Conservation (phyloP, 2,329 filamentous ascomycete species). For the Phialocephala sp. region DNA sequence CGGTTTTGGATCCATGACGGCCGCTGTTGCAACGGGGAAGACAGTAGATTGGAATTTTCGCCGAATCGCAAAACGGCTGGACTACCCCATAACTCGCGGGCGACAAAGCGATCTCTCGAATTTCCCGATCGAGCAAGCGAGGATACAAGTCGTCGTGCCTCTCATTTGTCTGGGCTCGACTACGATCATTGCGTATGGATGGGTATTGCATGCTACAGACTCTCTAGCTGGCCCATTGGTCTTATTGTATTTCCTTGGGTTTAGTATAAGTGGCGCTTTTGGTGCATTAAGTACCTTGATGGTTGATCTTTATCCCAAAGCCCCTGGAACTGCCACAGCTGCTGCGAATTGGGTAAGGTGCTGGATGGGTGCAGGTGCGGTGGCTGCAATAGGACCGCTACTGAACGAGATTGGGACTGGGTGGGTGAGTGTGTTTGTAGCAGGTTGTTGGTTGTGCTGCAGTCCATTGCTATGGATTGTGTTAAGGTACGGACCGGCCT, state of each 20-base stretch:
- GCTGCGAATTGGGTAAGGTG: conserved; percentile 63
- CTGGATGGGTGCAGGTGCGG: conserved; percentile 58
- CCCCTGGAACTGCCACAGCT: conserved; percentile 59
- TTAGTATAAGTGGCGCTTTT: conserved; percentile 59
- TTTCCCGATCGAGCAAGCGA: conserved; percentile 58
- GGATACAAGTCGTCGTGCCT: conserved; percentile 56
- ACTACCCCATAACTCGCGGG: conserved; percentile 58
- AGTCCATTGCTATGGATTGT: background rate
- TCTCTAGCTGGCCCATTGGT: conserved; percentile 53
- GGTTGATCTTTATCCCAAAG: conserved; percentile 48
- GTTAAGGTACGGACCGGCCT: background rate
- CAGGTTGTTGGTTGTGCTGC: background rate
- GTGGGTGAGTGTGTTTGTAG: conserved; percentile 46
- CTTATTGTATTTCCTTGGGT: conserved; percentile 53
- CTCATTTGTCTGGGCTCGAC: conserved; percentile 56
- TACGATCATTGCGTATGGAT: conserved; percentile 56
- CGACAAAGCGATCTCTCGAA: conserved; percentile 54
- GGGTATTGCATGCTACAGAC: conserved; percentile 52
- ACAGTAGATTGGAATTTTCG: conserved; percentile 68
- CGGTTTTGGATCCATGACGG: conserved; percentile 17
- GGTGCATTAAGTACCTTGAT: conserved; percentile 57
- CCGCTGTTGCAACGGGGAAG: conserved; percentile 42
- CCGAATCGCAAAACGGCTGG: conserved; percentile 60
- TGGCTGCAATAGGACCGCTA: conserved; percentile 59
- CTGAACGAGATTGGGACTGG: conserved; percentile 56